Percentiles rank a stretch among this genome's conserved stretches.
Evolutionary conservation across 2,329 filamentous ascomycete species (phyloP).

Genomic region (Pestalotiopsis sp.): DNA sequence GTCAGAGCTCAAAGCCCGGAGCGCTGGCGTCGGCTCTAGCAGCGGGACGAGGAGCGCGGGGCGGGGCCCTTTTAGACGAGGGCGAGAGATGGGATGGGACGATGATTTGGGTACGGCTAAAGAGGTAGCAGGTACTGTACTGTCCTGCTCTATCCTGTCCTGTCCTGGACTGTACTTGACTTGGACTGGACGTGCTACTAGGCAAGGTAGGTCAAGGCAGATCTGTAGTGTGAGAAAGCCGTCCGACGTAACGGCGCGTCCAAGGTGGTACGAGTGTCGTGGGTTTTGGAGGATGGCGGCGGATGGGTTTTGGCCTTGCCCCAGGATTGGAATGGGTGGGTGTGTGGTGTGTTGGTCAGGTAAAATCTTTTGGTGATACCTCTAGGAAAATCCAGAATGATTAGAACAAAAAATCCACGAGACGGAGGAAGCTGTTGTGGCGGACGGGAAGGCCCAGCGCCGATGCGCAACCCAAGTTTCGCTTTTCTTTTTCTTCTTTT

Average conservation of each 20-base stretch:
- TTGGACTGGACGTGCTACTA: not conserved
- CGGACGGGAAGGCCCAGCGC: slow-evolving; percentile 5
- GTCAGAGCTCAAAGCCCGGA: not conserved
- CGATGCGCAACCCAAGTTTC: not conserved
- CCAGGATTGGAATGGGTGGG: not conserved
- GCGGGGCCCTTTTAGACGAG: not conserved
- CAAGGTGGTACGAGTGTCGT: not conserved
- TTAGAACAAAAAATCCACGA: not conserved
- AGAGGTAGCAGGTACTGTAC: not conserved
- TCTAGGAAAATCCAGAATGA: not conserved
- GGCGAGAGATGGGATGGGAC: not conserved
- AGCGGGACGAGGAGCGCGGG: not conserved
- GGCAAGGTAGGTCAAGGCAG: not conserved
- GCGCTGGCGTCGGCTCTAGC: not conserved
- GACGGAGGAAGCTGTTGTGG: slow-evolving; percentile 7
- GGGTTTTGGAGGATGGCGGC: not conserved
- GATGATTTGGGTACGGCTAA: not conserved
- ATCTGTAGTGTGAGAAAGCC: not conserved
- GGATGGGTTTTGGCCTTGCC: not conserved
- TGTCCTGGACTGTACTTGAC: not conserved
- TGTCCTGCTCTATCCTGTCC: too few species aligned
- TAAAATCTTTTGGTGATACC: not conserved
- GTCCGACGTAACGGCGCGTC: slow-evolving; percentile 7
- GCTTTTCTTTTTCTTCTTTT: slow-evolving; percentile 1
- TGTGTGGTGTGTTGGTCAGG: not conserved